Evolutionary conservation across 1,284 basidiomycete species (phyloP).

Genomic region (Coriolopsis trogii): DNA sequence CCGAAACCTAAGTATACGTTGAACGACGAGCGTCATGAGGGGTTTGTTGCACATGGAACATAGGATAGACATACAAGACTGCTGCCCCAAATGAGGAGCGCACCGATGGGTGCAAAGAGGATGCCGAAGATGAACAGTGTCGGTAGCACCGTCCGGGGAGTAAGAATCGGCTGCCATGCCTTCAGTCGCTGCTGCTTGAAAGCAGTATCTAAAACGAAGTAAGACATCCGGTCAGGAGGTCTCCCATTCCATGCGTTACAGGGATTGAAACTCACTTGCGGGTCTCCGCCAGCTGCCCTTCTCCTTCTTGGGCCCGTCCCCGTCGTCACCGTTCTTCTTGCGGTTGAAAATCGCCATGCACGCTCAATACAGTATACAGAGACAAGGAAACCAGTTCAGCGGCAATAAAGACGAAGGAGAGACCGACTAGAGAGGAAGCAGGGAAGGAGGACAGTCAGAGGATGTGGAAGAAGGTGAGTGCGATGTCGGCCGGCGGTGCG

Average conservation of each 20-base stretch:
- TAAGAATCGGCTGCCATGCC: slow-evolving; percentile 99
- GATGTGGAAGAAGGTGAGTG: slow-evolving; percentile 3
- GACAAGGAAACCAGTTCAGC: slow-evolving; percentile 15
- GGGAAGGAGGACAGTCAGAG: not conserved
- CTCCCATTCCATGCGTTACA: too few species aligned
- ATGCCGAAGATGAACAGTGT: slow-evolving; percentile 95
- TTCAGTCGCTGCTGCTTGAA: slow-evolving; percentile 99
- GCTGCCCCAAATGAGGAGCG: slow-evolving; percentile 89
- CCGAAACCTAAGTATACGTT: slow-evolving; percentile 67
- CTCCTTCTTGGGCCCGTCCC: slow-evolving; percentile 63
- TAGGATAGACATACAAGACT: slow-evolving; percentile 51
- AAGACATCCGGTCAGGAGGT: not conserved
- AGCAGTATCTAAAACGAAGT: slow-evolving; percentile 73
- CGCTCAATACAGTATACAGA: not conserved
- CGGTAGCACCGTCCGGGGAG: slow-evolving; percentile 95
- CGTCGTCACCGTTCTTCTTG: slow-evolving; percentile 31
- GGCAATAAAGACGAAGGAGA: not conserved
- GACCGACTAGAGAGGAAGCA: slow-evolving; percentile 8
- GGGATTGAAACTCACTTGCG: slow-evolving; percentile 71
- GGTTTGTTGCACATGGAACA: not conserved
- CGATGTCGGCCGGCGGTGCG: slow-evolving; percentile 2
- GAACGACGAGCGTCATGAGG: not conserved
- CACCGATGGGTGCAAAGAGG: slow-evolving; percentile 96
- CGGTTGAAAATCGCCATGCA: slow-evolving; percentile 44
- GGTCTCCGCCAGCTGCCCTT: slow-evolving; percentile 88